phyloP scores from a whole-genome alignment of 2,329 filamentous ascomycete genomes.

The Sphaerulina vaccinii region DNA sequence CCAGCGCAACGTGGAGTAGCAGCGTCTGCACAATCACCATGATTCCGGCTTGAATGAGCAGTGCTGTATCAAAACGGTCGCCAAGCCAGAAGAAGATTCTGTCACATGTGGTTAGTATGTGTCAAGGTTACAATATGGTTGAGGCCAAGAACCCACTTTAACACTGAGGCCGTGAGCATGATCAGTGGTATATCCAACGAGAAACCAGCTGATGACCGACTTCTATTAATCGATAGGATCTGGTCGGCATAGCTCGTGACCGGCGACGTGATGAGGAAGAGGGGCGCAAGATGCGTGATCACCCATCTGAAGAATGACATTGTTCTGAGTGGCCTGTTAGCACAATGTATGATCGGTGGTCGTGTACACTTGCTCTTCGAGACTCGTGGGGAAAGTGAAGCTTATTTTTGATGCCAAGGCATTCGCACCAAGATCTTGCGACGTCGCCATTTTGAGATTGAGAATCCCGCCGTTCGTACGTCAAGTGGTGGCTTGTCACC shows the following conservation, averaged over 20 bases:
- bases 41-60: slow-evolving; percentile 60
- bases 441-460: slow-evolving; percentile 7
- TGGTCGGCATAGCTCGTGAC: slow-evolving; percentile 67
- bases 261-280: slow-evolving; percentile 58
- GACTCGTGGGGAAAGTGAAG: slow-evolving; percentile 18
- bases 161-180: slow-evolving; percentile 63
- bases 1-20: slow-evolving; percentile 60
- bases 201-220: slow-evolving; percentile 61
- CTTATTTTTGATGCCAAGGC: slow-evolving; percentile 12
- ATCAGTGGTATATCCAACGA: slow-evolving; percentile 66
- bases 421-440: slow-evolving; percentile 3
- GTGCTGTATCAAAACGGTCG: slow-evolving; percentile 57
- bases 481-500: neutral
- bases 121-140: neutral
- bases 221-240: slow-evolving; percentile 63
- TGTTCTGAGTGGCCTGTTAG: slow-evolving; percentile 25
- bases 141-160: slow-evolving; percentile 50
- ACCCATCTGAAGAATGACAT: slow-evolving; percentile 38
- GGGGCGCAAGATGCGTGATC: slow-evolving; percentile 38
- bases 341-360: neutral
- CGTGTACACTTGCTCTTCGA: slow-evolving; percentile 22
- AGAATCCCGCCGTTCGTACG: neutral
- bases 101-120: neutral
- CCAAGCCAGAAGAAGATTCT: slow-evolving; percentile 67
- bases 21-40: slow-evolving; percentile 60